Evolutionary conservation across 768 basidiomycete species (phyloP), one percentile per base, ranked within the genome.

Genomic region (Serendipita sp.): DNA sequence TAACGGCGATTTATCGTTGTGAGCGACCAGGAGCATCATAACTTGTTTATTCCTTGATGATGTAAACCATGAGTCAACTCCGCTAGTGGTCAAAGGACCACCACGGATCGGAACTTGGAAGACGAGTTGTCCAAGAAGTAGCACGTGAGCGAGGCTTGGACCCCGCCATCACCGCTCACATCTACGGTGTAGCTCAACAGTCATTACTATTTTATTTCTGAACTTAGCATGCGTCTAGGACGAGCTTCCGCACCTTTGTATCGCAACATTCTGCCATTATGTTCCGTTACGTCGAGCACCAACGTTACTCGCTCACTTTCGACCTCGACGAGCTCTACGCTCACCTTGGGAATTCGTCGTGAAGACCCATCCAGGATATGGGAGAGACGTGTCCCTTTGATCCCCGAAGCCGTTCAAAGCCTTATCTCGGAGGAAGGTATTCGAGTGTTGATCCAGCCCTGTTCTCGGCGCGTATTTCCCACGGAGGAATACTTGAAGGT

Each of bases 321-420:
- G 34, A 38, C 34, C 14, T 38, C 45, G 2, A 20, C 45, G 26
- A 48, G n/a, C 45, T 17, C 45, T 17, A 14, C 34, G 14, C 17
- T 48, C n/a, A 48, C 74, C 22, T 65, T 86, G 14, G 84, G 84
- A 20, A 77, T 86, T 26, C 75, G 89, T 17, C 81, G 85, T 42
- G 93, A 96, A 71, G 87, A 94, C 69, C 84, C 87, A 0, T 66
- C 72, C 31, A 76, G 93, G 60, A 81, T 89, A 62, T 96, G 91
- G 91, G 93, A 95, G 70, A 79, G 93, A 7, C 79, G 93, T 17
- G 82, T 80, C 31, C 91, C 93, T 2, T 75, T 96, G 48, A 89
- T 88, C 0, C 93, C 93, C 0, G 79, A 80, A 3, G 83, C 80
- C 3, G 85, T 94, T 31, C 71, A 79, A 44, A 72, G 79, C 3